Evolutionary conservation across 2,329 filamentous ascomycete species (phyloP), one percentile per base, ranked within the genome.

Genomic region (Dendrostoma leiphaemia): DNA sequence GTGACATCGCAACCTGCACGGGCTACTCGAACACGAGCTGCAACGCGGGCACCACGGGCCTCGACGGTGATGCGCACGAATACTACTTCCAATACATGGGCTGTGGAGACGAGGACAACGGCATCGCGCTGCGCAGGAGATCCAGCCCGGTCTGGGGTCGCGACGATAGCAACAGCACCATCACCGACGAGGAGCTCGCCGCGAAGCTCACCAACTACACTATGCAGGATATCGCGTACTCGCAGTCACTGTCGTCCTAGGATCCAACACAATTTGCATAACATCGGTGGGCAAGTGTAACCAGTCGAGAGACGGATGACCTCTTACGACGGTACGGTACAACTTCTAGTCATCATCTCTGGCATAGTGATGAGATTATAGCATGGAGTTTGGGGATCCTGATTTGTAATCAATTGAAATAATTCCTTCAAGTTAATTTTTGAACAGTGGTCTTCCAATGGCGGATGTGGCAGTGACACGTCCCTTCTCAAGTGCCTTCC

Each of bases 21-120:
- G 82, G 82, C 57, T 72, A 69, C 54, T 68, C 69, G 23, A 82
- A 76, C 64, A 62, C 68, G 10, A 38, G 54, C 32, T 84, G 82
- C 69, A 84, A 83, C 61, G 80, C 63, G n/a, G 74, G 74, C 31
- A 76, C 74, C 0, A 54, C 65, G 2, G 75, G 74, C 2, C 62
- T 82, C 35, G 68, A 81, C 56, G 57, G 73, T 31, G 48, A 63
- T 4, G 71, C 78, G 2, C 82, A 85, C 64, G 29, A 62, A 17
- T 67, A 71, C 62, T 85, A 85, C 68, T 73, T 84, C 56, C 67
- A 68, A 53, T 52, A 63, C 19, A 75, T 79, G 44, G 48, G 52
- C 29, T 58, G 56, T n/a, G 44, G 37, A 10, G 59, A 68, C 12
- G 71, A 62, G 34, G 82, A 80, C 64, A 61, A 56, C 19, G 59